Base-by-base conservation (phyloP, 2,329 filamentous ascomycete genomes). In the Talaromyces sp. region DNA sequence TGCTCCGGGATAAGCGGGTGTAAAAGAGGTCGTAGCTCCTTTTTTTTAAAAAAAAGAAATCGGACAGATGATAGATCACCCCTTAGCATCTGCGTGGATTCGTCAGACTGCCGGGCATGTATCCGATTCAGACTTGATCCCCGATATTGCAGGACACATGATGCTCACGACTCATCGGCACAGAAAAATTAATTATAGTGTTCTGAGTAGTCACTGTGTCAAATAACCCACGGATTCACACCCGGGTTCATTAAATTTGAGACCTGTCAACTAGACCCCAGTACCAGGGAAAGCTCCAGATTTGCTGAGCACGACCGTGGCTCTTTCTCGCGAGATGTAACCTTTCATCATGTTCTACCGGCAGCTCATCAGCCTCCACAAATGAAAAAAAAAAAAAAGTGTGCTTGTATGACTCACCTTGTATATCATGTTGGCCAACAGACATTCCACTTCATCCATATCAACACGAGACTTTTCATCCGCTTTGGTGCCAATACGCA, bases 341-440 rank as follows among this genome's bases (percentile, higher is more conserved):
- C 95, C 94, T 77, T 97, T 99, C 90, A 99, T 96, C 26, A 94
- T 81, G 61, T 89, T 90, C 91, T 96, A n/a, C 31, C 68, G 66
- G 63, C 65, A 54, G 35, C 11, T 27, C 12, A 46, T 67, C 46
- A 68, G 62, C 62, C 29, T 50, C 1, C 14, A 21, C 48, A 17
- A 0, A 31, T 1, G 9, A 17, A 29, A 14, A 21, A 51, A n/a
- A 17, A 9, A 29, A 27, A 6, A 51, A 51, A 7, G n/a, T n/a
- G n/a, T n/a, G n/a, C n/a, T 12, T 52, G 26, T 12, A 29, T n/a
- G 26, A 76, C 80, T 62, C 76, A 96, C 93, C 86, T 97, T 99
- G 81, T 97, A 99, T 63, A 99, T 96, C 84, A 97, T 90, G 72
- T 97, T 97, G 29, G 94, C 91, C 69, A 99, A 72, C 68, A 97